Conservation (phyloP, 2,329 filamentous ascomycete genomes). For the Hypoxylon sp. region DNA sequence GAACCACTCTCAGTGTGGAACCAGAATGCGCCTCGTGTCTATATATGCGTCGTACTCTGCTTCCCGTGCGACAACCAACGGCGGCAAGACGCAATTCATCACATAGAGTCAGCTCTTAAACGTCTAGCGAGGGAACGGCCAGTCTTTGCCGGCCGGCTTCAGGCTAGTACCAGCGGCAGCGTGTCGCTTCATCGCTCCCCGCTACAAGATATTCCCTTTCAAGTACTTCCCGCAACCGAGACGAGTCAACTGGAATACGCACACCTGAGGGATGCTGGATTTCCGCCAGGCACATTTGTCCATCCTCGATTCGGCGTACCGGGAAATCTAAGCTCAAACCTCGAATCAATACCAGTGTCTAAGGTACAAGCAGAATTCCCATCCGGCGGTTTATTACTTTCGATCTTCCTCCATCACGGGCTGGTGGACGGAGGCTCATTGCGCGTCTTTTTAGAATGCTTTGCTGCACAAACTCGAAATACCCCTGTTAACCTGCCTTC, state of each 20-base stretch:
- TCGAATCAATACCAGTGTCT: conserved; percentile 54
- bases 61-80: conserved; percentile 50
- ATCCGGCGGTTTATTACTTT: conserved; percentile 57
- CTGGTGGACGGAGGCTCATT: conserved; percentile 59
- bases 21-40: conserved; percentile 52
- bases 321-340: conserved; percentile 40
- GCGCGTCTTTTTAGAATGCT: conserved; percentile 55
- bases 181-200: conserved; percentile 47
- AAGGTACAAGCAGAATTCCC: conserved; percentile 57
- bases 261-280: conserved; percentile 46
- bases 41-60: conserved; percentile 53
- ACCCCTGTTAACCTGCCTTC: conserved; percentile 47
- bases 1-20: conserved; percentile 54
- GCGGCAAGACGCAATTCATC: conserved; percentile 42
- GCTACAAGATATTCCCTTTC: conserved; percentile 49
- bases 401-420: conserved; percentile 58
- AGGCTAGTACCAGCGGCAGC: conserved; percentile 44
- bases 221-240: conserved; percentile 38
- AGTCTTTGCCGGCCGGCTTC: conserved; percentile 51
- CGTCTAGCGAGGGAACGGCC: conserved; percentile 50
- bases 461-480: conserved; percentile 55
- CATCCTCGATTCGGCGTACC: conserved; percentile 45
- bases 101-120: conserved; percentile 48
- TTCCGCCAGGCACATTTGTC: conserved; percentile 50
- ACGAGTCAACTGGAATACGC: conserved; percentile 44